Evolutionary conservation across 2,329 filamentous ascomycete genomes (phyloP).

Genomic region (Neopestalotiopsis clavispora): DNA sequence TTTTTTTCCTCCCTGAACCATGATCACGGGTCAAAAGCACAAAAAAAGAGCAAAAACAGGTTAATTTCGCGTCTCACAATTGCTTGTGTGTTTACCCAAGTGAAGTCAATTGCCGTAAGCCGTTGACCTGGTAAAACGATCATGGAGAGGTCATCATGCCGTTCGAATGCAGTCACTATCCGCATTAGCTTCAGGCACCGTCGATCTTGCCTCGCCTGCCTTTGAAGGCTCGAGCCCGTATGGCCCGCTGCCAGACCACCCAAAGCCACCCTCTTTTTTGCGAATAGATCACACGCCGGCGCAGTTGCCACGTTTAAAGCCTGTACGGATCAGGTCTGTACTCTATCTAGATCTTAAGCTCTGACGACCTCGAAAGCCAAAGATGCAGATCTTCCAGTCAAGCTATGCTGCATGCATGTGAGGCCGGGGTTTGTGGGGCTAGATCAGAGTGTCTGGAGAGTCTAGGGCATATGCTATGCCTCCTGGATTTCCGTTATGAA

Average conservation of each 20-base stretch:
- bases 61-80: not conserved
- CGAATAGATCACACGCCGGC: not conserved
- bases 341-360: no score
- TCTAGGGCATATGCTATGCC: no score
- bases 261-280: not conserved
- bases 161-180: not conserved
- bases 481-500: no score
- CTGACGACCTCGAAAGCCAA: no score
- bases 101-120: not conserved
- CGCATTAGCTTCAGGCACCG: not conserved
- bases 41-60: not conserved
- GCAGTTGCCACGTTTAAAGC: no score
- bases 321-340: no score
- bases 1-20: not conserved
- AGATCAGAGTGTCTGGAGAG: no score
- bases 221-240: not conserved
- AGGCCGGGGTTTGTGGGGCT: no score
- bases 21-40: not conserved
- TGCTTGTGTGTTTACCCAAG: not conserved
- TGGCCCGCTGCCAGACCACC: not conserved
- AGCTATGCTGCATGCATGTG: no score
- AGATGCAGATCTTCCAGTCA: no score
- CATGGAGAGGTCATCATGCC: not conserved
- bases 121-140: not conserved
- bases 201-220: not conserved